Evolutionary conservation across 192 early-diverging fungal species (phyloP), one percentile per base, ranked within the genome.

Genomic region (Dissophora ornata): DNA sequence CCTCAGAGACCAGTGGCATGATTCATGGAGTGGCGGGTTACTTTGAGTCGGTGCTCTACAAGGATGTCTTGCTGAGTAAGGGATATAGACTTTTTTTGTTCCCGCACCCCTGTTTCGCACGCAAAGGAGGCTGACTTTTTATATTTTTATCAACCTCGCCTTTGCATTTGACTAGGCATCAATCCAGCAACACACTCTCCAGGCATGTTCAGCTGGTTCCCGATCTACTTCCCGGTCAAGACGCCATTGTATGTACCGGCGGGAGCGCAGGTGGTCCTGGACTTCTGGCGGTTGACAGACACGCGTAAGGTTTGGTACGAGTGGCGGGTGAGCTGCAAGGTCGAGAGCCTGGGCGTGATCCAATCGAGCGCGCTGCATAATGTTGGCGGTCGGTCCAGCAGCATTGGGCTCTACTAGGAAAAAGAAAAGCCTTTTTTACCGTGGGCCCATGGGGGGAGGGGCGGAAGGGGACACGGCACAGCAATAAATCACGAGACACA

Each of bases 151-250:
- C n/a, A n/a, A n/a, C n/a, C n/a, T n/a, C n/a, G n/a, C n/a, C n/a
- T n/a, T n/a, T n/a, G n/a, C n/a, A n/a, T n/a, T n/a, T n/a, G n/a
- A 38, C 36, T 84, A 71, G 69, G 69, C 24, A 99, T 95, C 60
- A 84, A 89, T 45, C 98, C 98, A 2, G 63, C 55, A 6, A 92
- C 93, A 8, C 97, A 98, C 62, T 94, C 96, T 1, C 85, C 89
- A 16, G 95, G 86, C 2, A 99, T 99, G 98, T 93, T 95, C 65
- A 94, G 92, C 67, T 99, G 98, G 98, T 99, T 99, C 79, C 97
- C 98, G 1, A 95, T 99, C 56, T 98, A 88, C 71, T 98, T 99
- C 70, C 98, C 98, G 4, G 47, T 88, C 50, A 69, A 87, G 85
- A 84, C 71, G 1, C 97, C 97, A 6, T 57, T 98, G 26, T 81